A percentile compares a stretch with the other conserved stretches of the same genome.
These are phyloP conservation scores for Ophiostoma pallidulum DNA, from an alignment of 2,329 filamentous ascomycete genomes.

Conservation along the genomic window DNA sequence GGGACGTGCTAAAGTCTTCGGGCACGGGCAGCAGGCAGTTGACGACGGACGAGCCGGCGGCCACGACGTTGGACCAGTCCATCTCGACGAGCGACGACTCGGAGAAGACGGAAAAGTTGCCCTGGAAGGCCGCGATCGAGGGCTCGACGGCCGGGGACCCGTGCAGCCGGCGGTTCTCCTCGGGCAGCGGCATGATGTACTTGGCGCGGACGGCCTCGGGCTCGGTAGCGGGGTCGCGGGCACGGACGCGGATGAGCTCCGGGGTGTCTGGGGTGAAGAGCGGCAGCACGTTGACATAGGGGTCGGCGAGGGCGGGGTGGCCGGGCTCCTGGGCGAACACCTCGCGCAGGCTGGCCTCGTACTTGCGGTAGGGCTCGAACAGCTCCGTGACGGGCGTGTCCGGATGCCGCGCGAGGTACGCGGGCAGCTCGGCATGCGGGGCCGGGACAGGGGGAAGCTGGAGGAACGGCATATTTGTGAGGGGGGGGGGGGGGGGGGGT, in stretches of 20 bases:
- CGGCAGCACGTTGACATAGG: slow-evolving; percentile 54
- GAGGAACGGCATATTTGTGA: slow-evolving; percentile 14
- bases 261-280: slow-evolving; percentile 51
- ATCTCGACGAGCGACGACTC: slow-evolving; percentile 67
- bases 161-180: slow-evolving; percentile 50
- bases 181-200: slow-evolving; percentile 61
- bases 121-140: slow-evolving; percentile 60
- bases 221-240: slow-evolving; percentile 50
- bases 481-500: no score
- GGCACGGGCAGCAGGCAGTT: slow-evolving; percentile 69
- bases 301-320: slow-evolving; percentile 47
- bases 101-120: slow-evolving; percentile 63
- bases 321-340: slow-evolving; percentile 59
- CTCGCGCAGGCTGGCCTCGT: slow-evolving; percentile 56
- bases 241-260: slow-evolving; percentile 51
- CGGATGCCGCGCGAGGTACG: slow-evolving; percentile 46
- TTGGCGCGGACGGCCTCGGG: slow-evolving; percentile 48
- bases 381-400: slow-evolving; percentile 47
- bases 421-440: slow-evolving; percentile 34
- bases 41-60: slow-evolving; percentile 69
- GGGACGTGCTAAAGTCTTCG: slow-evolving; percentile 49
- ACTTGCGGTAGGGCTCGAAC: slow-evolving; percentile 56
- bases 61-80: slow-evolving; percentile 76
- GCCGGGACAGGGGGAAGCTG: slow-evolving; percentile 38
- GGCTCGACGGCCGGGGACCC: slow-evolving; percentile 59